Evolutionary conservation across 2,329 filamentous ascomycete genomes (phyloP), one percentile per base, ranked within the genome.

Genomic region (Zasmidium angulare): DNA sequence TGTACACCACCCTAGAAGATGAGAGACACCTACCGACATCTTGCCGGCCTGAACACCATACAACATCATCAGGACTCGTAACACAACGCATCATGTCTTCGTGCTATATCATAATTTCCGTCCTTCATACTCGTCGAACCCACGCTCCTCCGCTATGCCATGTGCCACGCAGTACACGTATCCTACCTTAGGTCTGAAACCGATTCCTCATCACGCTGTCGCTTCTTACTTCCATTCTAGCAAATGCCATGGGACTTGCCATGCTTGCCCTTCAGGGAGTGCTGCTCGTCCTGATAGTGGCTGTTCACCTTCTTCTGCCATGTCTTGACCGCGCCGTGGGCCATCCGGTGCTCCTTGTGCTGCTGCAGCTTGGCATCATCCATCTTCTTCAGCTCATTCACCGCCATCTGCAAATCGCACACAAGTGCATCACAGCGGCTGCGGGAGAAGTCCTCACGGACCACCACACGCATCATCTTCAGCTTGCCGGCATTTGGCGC

Each of bases 191-290:
- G 36, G 36, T 43, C 36, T 43, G 36, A 43, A 14, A 43, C 36
- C 36, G 3, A 10, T 17, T 17, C 11, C 26, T 29, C 26, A 43
- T 43, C 7, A 43, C 36, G 36, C 36, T 43, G 36, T 43, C 36
- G 36, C 36, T 43, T 7, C 36, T 17, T 43, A 9, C 11, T 43
- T 7, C 36, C 36, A 4, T 21, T 52, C 29, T 85, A 96, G 77
- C 93, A 97, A 60, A 96, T 81, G 43, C 86, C 88, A 75, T 96
- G 93, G 1, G 91, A 93, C 84, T 97, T 97, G 56, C 91, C 93
- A 59, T 86, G 85, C 84, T 95, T 93, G 17, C 90, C 93, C 78
- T 96, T 91, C 66, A 98, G 78, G 58, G 89, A 93, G 77, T 98
- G 93, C 68, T 85, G 85, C 79, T 96, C 92, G 63, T 88, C 85